Evolutionary conservation across 768 basidiomycete genomes (phyloP).

Genomic region (Podaxis carcinomalis): DNA sequence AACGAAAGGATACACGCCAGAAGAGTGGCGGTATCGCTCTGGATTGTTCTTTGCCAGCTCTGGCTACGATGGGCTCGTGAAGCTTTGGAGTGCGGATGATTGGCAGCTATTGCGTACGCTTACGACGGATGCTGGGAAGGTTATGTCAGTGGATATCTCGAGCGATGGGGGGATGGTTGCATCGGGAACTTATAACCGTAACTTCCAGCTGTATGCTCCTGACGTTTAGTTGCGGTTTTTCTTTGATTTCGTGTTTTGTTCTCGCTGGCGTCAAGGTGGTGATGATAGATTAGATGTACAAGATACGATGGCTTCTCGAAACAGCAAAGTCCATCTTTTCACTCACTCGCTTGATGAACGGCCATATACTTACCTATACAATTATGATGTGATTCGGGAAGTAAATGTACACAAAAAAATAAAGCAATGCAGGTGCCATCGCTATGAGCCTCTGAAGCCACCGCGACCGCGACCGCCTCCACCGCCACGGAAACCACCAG

Average conservation of each 20-base stretch:
- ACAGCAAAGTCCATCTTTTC: neutral
- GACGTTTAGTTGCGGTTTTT: slow-evolving; percentile 40
- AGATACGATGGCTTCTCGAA: neutral
- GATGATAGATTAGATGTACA: neutral
- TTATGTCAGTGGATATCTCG: slow-evolving; percentile 95
- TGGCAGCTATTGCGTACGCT: slow-evolving; percentile 90
- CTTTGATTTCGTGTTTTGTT: neutral
- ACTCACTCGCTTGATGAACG: neutral
- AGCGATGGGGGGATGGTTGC: slow-evolving; percentile 80
- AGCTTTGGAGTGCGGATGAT: slow-evolving; percentile 97
- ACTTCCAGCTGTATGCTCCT: slow-evolving; percentile 89
- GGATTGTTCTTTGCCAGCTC: slow-evolving; percentile 91
- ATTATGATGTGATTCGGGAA: neutral
- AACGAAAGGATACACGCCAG: slow-evolving; percentile 31
- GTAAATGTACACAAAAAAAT: neutral
- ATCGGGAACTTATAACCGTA: slow-evolving; percentile 89
- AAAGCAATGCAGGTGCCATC: too few relatives aligned
- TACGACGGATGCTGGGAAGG: slow-evolving; percentile 94
- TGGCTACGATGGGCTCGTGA: slow-evolving; percentile 94
- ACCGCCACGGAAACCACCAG: slow-evolving; percentile 39
- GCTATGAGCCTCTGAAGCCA: slow-evolving; percentile 47
- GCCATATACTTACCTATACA: neutral
- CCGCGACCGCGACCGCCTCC: slow-evolving; percentile 36
- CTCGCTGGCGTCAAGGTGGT: neutral
- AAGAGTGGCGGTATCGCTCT: slow-evolving; percentile 78